Evolutionary conservation across 805 yeast species (phyloP).

Genomic region (Cyberlindnera euphorbiiphila): DNA sequence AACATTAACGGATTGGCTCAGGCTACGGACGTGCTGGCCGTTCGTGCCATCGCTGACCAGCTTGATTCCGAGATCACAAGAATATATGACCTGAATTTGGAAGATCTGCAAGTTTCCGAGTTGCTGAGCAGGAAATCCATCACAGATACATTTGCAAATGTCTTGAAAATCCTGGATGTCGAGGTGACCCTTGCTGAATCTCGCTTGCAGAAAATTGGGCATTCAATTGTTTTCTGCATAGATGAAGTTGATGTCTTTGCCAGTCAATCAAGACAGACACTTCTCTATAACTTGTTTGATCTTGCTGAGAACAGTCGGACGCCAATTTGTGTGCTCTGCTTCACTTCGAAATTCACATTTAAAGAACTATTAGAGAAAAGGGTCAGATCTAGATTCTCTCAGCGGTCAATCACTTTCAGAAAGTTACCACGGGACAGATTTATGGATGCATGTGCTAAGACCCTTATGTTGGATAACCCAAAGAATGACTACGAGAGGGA

Average conservation of each 20-base stretch:
- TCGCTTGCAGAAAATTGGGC: conserved; percentile 15
- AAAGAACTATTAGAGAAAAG: conserved; percentile 86
- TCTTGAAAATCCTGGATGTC: conserved; percentile 49
- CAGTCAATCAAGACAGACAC: conserved; percentile 67
- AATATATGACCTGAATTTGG: conserved; percentile 28
- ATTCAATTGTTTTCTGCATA: conserved; percentile 67
- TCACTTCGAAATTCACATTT: conserved; percentile 69
- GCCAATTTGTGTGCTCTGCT: conserved; percentile 80
- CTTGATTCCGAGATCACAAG: conserved; percentile 48
- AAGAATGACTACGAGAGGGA: conserved; percentile 27
- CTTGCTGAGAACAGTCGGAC: conserved; percentile 65
- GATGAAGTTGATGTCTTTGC: conserved; percentile 87
- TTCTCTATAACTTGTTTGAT: conserved; percentile 85
- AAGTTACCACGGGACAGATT: conserved; percentile 46
- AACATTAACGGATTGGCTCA: conserved; percentile 69
- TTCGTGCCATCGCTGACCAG: conserved; percentile 83
- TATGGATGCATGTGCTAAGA: conserved; percentile 41
- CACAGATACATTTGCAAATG: conserved; percentile 57
- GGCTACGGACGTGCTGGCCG: conserved; percentile 70
- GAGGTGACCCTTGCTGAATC: conserved; percentile 16
- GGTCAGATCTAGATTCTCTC: conserved; percentile 86
- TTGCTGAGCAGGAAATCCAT: conserved; percentile 49
- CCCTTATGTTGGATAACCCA: conserved; percentile 32
- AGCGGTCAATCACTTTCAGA: conserved; percentile 60
- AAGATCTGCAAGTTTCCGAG: conserved; percentile 24